Evolutionary conservation across 1,139 yeast species (phyloP), one percentile per base, ranked within the genome.

Genomic region (Taphrina wiesneri): DNA sequence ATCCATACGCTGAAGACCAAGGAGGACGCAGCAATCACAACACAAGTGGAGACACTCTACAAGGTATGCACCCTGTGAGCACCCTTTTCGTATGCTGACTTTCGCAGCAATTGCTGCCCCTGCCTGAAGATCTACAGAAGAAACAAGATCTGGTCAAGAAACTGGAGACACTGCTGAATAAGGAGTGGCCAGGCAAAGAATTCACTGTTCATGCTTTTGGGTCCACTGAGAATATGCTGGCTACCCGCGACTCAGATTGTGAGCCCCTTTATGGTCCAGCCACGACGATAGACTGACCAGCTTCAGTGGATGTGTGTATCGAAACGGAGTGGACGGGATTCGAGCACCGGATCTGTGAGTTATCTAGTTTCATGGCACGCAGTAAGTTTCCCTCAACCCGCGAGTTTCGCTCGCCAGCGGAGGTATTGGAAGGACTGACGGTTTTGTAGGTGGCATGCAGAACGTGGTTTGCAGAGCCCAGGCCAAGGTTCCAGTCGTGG

Each of bases 401-500:
- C 25, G 11, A 41, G 13, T 9, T 11, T 41, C 17, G 17, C 2
- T 41, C n/a, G n/a, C n/a, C n/a, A n/a, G 2, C 46, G 13, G 23
- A n/a, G 13, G 23, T 2, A n/a, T 7, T 2, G 17, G n/a, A 41
- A n/a, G 17, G 59, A 26, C 25, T 63, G 34, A 51, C 25, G 15
- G n/a, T 9, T 26, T 25, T 9, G 2, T 43, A 69, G 70, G 70
- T 36, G 70, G 70, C 6, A 71, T 72, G 73, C 70, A 70, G 56
- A 65, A 70, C 7, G 68, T 72, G 9, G 67, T 70, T 5, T 72
- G 74, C 47, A 70, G 72, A 19, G 70, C 74, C 1, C 68, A 68
- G 6, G 74, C 74, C 25, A 70, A 71, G 47, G 74, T 72, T 6
- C 74, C 74, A 21, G 72, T 72, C 23, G 74, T 71, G 21, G 71